Percentiles rank a stretch among this genome's conserved stretches.
Conservation (phyloP, 768 basidiomycete species). For the Lactarius psammicola region DNA sequence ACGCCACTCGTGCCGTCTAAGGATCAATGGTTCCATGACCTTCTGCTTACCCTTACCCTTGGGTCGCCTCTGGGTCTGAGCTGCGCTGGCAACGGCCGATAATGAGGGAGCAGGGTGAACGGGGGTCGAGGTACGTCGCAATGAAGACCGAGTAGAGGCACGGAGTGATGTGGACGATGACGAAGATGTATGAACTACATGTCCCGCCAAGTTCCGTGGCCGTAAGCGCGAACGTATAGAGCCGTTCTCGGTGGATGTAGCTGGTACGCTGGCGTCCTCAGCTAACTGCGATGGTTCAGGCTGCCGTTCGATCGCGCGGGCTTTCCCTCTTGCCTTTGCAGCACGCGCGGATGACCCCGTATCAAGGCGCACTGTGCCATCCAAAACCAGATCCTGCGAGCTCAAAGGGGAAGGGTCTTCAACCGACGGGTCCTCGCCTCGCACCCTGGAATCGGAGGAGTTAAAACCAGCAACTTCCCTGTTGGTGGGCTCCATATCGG, state of each 20-base stretch:
- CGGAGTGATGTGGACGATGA: neutral
- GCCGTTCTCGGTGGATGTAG: neutral
- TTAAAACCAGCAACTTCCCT: neutral
- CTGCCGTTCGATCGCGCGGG: neutral
- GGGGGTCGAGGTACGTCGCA: neutral
- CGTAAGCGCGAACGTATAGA: slow-evolving; percentile 28
- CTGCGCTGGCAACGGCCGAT: neutral
- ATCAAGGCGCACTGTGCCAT: neutral
- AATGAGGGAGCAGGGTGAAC: neutral
- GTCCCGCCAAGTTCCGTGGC: slow-evolving; percentile 22
- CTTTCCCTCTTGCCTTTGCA: neutral
- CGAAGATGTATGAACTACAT: slow-evolving; percentile 14
- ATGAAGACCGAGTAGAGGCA: neutral
- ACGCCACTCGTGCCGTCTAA: slow-evolving; percentile 27
- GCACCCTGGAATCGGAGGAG: neutral
- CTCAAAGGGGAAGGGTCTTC: neutral
- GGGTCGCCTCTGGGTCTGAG: slow-evolving; percentile 7
- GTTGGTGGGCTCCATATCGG: neutral
- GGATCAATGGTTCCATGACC: slow-evolving; percentile 16
- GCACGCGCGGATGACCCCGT: neutral
- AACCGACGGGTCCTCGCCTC: slow-evolving; percentile 2
- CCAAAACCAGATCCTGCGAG: neutral
- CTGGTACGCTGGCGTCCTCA: neutral
- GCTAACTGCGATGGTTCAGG: slow-evolving; percentile 3
- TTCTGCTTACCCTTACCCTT: slow-evolving; percentile 28